A percentile compares a stretch with the other conserved stretches of the same genome.
Conservation (phyloP, 345 rosid species). For the Ricinus communis region DNA sequence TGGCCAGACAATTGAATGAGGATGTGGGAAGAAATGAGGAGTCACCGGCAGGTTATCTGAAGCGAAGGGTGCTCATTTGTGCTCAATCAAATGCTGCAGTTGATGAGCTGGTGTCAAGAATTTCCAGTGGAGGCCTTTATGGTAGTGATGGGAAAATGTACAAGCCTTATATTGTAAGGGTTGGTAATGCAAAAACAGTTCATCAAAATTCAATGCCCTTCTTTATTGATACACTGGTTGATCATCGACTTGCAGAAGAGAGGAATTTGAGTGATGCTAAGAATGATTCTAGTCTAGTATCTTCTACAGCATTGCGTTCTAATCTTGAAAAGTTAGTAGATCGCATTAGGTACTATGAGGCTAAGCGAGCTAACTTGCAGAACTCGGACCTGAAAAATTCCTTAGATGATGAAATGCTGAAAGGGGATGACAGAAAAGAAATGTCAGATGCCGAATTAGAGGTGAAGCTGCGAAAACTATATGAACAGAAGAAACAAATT, state of each 20-base stretch:
- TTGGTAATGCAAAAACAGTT: constrained; percentile 88
- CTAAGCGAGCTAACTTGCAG: constrained; percentile 79
- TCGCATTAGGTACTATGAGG: constrained; percentile 67
- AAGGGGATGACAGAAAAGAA: constrained; percentile 50
- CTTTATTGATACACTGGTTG: constrained; percentile 90
- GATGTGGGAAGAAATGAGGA: constrained; percentile 46
- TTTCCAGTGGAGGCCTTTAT: constrained; percentile 71
- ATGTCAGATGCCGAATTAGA: constrained; percentile 68
- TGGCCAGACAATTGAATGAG: constrained; percentile 74
- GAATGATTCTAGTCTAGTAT: constrained; percentile 40
- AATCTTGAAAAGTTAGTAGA: constrained; percentile 81
- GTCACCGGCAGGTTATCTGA: constrained; percentile 44
- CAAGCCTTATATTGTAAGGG: constrained; percentile 94
- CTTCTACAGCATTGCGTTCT: constrained; percentile 63
- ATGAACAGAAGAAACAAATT: constrained; percentile 78
- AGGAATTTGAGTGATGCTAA: constrained; percentile 43
- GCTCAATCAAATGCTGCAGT: constrained; percentile 99
- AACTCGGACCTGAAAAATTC: constrained; percentile 46
- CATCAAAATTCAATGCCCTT: constrained; percentile 82
- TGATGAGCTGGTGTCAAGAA: constrained; percentile 91
- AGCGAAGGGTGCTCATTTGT: constrained; percentile 84
- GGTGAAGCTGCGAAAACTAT: constrained; percentile 61
- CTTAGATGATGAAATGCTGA: constrained; percentile 42
- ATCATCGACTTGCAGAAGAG: constrained; percentile 77
- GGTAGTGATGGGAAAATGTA: constrained; percentile 85